A percentile compares a stretch with the other conserved stretches of the same genome.
These are phyloP conservation scores for Trichoderma brevicompactum DNA, from an alignment of 2,329 filamentous ascomycete species.

Conservation along the genomic window DNA sequence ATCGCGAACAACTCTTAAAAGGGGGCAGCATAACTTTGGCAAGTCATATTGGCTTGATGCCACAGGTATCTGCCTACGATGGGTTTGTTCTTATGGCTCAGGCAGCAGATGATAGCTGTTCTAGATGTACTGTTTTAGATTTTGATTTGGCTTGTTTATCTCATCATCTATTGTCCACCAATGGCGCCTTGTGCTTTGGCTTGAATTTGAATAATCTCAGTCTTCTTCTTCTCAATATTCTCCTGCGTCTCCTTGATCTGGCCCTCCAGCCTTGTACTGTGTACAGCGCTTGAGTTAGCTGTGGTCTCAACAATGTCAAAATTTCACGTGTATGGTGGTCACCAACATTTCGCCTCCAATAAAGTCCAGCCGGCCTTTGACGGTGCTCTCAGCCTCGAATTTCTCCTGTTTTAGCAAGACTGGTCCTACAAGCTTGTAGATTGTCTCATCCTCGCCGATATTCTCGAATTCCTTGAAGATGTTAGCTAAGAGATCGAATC, in stretches of 20 bases:
- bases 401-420: constrained; percentile 95
- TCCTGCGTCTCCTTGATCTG: constrained; percentile 61
- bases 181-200: constrained; percentile 52
- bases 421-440: constrained; percentile 95
- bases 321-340: background rate
- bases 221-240: constrained; percentile 63
- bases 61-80: background rate
- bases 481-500: constrained; percentile 29
- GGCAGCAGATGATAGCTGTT: background rate
- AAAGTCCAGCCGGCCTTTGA: constrained; percentile 88
- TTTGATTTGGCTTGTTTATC: background rate
- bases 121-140: background rate
- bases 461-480: constrained; percentile 73
- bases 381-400: constrained; percentile 84
- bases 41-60: background rate
- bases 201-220: constrained; percentile 62
- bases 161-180: constrained; percentile 35
- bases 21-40: constrained; percentile 7
- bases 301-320: constrained; percentile 8
- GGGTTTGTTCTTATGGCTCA: background rate
- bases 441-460: constrained; percentile 79
- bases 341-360: constrained; percentile 91
- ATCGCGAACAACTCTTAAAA: constrained; percentile 10
- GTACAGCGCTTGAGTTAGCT: constrained; percentile 19
- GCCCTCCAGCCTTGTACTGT: constrained; percentile 49